Base-by-base conservation (phyloP, 139 green algal genomes). In the Monoraphidium neglectum region DNA sequence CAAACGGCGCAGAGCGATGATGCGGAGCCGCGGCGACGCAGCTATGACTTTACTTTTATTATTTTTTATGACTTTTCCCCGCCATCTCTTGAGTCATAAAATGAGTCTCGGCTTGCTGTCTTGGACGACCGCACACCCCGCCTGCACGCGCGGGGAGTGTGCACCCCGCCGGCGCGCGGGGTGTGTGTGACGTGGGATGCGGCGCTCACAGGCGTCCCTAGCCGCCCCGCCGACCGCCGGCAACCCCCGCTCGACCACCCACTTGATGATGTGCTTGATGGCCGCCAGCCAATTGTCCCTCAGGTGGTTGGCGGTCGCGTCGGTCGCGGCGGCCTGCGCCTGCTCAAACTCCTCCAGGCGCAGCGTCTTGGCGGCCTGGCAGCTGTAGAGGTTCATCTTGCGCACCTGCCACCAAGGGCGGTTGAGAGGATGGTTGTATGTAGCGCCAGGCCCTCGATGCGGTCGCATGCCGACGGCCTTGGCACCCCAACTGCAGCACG, bases 291-390 rank as follows among this genome's bases (percentile, higher is more conserved):
- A 94, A 12, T 81, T 90, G 74, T 96, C 92, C 69, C 89, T 86
- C 32, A 96, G 82, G 72, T 93, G 86, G 82, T 87, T 92, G 70
- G 78, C 76, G 18, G 87, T 74, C 2, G 30, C 46, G 32, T 79
- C 73, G 4, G 51, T 70, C 12, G 77, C 81, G 73, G 88, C 80
- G 16, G 81, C 76, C 86, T 96, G 92, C 23, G 76, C 62, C 83
- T 93, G 83, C 77, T 96, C 89, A 73, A 94, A 91, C 79, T 96
- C 92, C n/a, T 96, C 90, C 73, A 94, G 74, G 2, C 87, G 81
- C 6, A 62, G 40, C 40, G 78, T 88, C 86, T 96, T 96, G 81
- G 87, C 87, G 77, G 84, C 85, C 66, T 87, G 70, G 10, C 76
- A 88, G 68, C 77, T 85, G 76, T 92, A 94, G 32, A 95, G 66